Base-by-base conservation (phyloP, 2,329 filamentous ascomycete genomes). In the Calycina herbarum region DNA sequence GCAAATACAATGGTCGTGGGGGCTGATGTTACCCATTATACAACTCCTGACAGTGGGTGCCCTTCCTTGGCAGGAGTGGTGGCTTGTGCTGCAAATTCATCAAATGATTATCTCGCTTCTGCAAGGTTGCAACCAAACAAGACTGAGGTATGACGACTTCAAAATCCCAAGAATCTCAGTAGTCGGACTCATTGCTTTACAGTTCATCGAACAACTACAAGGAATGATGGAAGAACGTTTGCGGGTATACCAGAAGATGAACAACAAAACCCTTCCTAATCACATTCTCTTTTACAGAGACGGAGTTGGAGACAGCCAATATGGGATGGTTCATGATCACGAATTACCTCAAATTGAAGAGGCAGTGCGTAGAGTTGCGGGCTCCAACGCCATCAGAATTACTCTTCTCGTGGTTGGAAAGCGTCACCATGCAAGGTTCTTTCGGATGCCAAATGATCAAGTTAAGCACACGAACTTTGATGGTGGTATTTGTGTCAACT, bases 11-110 rank as follows among this genome's bases (percentile, higher is more conserved):
- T 97, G 87, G 78, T 96, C 0, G 86, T 94, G 7, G 92, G 93
- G 0, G 89, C 94, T 70, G 93, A 96, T 73, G 92, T 96, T 0
- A 94, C 92, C 0, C 93, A 96, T 70, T 92, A 92, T 0, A 27
- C 84, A 85, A 84, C 84, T 27, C 6, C 8, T 3, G 73, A 80
- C 0, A 75, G 79, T 1, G 76, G 76, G 0, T 85, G 89, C 0
- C 91, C 91, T 1, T 94, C 90, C 73, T 83, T 96, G 54, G 92
- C 92, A 1, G 91, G 88, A 0, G 84, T 97, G 62, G 92, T 96
- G 8, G 87, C 91, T 0, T 94, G 88, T 35, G 76, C 11, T 3
- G 45, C 20, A 54, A 89, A 3, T 89, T 94, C 73, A 75, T 78
- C 0, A 75, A 85, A 1, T 83, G 91, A 95, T 71, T 97, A 90